phyloP scores from a whole-genome alignment of 1,139 yeast species.

The Yamadazyma dendronema region DNA sequence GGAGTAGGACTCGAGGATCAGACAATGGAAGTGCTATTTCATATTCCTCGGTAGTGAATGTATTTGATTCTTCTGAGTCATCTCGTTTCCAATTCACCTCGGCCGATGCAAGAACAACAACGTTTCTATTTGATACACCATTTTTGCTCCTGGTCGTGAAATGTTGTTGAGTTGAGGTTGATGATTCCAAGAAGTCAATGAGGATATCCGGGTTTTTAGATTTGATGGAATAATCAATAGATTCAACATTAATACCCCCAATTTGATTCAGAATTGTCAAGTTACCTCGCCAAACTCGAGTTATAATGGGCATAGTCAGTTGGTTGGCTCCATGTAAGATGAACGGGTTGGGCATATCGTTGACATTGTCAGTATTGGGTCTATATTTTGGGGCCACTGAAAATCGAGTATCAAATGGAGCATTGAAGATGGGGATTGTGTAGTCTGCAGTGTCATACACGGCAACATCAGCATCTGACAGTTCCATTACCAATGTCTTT shows the following conservation, averaged over 20 bases:
- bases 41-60: constrained; percentile 36
- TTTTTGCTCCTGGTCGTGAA: constrained; percentile 40
- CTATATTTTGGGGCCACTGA: constrained; percentile 39
- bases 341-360: constrained; percentile 47
- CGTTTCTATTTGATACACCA: constrained; percentile 42
- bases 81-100: constrained; percentile 36
- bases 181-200: constrained; percentile 19
- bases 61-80: constrained; percentile 19
- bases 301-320: constrained; percentile 40
- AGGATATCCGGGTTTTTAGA: constrained; percentile 32
- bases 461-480: constrained; percentile 17
- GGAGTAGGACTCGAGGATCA: constrained; percentile 66
- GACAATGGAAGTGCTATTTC: constrained; percentile 57
- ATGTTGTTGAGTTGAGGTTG: constrained; percentile 13
- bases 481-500: constrained; percentile 24
- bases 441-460: constrained; percentile 31
- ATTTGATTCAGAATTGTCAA: constrained; percentile 14
- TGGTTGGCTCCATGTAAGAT: constrained; percentile 20
- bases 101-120: constrained; percentile 27
- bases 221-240: constrained; percentile 14
- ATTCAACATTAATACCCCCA: constrained; percentile 2
- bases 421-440: constrained; percentile 29
- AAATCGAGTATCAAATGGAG: constrained; percentile 36
- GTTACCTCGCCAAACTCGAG: constrained; percentile 47
- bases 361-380: constrained; percentile 11